Evolutionary conservation across 495 filamentous ascomycete genomes (phyloP), one percentile per base, ranked within the genome.

Genomic region (Penicillium argentinense): DNA sequence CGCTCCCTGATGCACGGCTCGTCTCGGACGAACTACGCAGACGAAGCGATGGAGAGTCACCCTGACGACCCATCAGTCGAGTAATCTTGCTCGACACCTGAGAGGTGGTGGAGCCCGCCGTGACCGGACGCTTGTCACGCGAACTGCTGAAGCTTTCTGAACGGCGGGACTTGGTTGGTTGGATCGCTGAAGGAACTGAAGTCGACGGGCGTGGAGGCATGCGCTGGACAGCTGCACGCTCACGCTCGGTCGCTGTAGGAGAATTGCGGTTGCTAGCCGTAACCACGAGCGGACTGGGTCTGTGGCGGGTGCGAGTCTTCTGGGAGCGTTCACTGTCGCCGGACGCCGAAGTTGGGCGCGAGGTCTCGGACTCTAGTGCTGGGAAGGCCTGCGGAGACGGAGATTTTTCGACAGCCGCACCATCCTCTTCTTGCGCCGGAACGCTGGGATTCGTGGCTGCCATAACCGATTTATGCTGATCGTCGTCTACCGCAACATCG

Each of bases 21-120:
- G 64, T 75, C 47, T 77, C 80, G 26, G 69, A 79, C 44, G 70
- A 80, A 49, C 58, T 73, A 42, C 65, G 71, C 25, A 68, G 58
- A 51, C 63, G 73, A 34, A 61, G 49, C 24, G 75, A 65, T 38
- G 57, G 48, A 53, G 68, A 46, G 49, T 79, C 75, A 12, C 57
- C 63, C 5, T 67, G 67, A 33, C 77, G 71, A 21, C 51, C 54
- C 42, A 81, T 73, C 12, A 83, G 63, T 19, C 73, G 69, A 55
- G 81, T 83, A 11, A 80, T 52, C 47, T 77, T 80, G 22, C 46
- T 67, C 4, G 79, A 79, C 11, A 74, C 64, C 46, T 74, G 73
- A 4, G 80, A 81, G 32, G 75, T 72, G 5, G 67, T 66, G 3
- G 80, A 82, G 28, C 72, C 66, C 24, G 80, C 69, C 21, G 81